A percentile compares a stretch with the other conserved stretches of the same genome.
phyloP scores from a whole-genome alignment of 352 stramenopile species.

The Globisporangium acanthophoron region DNA sequence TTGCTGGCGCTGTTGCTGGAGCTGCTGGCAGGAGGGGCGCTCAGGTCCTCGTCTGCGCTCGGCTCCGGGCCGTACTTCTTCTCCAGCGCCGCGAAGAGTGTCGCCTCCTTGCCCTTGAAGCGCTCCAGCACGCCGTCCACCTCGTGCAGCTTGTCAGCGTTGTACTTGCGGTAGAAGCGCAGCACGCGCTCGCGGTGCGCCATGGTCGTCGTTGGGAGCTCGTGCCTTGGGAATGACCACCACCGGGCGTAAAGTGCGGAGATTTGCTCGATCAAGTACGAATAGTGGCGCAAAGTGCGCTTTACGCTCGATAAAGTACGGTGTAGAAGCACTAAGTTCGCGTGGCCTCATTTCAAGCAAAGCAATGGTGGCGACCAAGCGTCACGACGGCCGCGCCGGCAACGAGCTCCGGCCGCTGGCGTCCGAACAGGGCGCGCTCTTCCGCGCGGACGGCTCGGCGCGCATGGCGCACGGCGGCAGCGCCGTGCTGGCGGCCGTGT shows the following conservation, averaged over 20 bases:
- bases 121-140: slow-evolving; percentile 78
- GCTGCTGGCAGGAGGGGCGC: slow-evolving; percentile 3
- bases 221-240: no score
- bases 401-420: slow-evolving; percentile 77
- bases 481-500: slow-evolving; percentile 68
- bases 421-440: slow-evolving; percentile 71
- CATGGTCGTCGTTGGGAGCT: slow-evolving; percentile 17
- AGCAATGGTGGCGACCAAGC: slow-evolving; percentile 36
- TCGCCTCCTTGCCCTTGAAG: slow-evolving; percentile 69
- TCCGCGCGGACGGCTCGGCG: slow-evolving; percentile 72
- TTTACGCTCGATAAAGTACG: neutral
- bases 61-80: slow-evolving; percentile 84
- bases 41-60: slow-evolving; percentile 38
- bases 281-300: neutral
- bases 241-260: neutral
- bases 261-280: neutral
- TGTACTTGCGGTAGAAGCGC: slow-evolving; percentile 86
- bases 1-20: neutral
- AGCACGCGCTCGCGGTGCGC: slow-evolving; percentile 59
- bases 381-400: slow-evolving; percentile 56
- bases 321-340: neutral
- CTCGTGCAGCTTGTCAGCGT: slow-evolving; percentile 76
- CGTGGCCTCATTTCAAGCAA: neutral
- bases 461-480: slow-evolving; percentile 76
- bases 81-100: slow-evolving; percentile 66